A percentile compares a stretch with the other conserved stretches of the same genome.
These are phyloP conservation scores for Vigna unguiculata DNA, from an alignment of 306 rosid genomes.

Conservation along the genomic window DNA sequence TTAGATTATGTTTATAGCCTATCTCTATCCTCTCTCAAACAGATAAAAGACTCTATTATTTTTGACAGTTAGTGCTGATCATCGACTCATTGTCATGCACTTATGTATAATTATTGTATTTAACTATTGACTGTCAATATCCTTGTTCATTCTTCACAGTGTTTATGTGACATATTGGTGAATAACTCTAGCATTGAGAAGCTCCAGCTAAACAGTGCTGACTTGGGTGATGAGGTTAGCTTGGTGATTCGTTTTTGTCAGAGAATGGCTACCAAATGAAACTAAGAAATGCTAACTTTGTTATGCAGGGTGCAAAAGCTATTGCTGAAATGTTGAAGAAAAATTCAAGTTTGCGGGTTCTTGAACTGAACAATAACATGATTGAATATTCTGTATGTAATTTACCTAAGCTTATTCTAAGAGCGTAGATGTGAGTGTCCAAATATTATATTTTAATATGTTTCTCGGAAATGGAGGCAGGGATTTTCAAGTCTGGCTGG, in stretches of 20 bases:
- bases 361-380: constrained; percentile 93
- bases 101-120: constrained; percentile 39
- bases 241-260: constrained; percentile 34
- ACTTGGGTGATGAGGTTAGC: constrained; percentile 96
- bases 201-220: constrained; percentile 91
- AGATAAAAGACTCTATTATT: constrained; percentile 18
- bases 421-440: constrained; percentile 20
- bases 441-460: constrained; percentile 46
- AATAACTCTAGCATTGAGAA: constrained; percentile 77
- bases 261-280: constrained; percentile 31
- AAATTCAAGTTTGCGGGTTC: constrained; percentile 76
- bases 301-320: constrained; percentile 89
- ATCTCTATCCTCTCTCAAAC: constrained; percentile 25
- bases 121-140: constrained; percentile 22
- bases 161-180: constrained; percentile 77
- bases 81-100: constrained; percentile 34
- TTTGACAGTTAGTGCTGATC: constrained; percentile 32
- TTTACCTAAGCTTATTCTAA: constrained; percentile 44
- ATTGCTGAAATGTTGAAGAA: constrained; percentile 88
- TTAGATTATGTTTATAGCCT: constrained; percentile 20
- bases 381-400: constrained; percentile 91
- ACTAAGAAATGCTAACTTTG: constrained; percentile 40
- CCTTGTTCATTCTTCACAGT: constrained; percentile 71
- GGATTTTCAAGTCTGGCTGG: constrained; percentile 96
- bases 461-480: constrained; percentile 73